Base-by-base conservation (phyloP, 139 green algal species). In the Chlamydomonas eustigma region DNA sequence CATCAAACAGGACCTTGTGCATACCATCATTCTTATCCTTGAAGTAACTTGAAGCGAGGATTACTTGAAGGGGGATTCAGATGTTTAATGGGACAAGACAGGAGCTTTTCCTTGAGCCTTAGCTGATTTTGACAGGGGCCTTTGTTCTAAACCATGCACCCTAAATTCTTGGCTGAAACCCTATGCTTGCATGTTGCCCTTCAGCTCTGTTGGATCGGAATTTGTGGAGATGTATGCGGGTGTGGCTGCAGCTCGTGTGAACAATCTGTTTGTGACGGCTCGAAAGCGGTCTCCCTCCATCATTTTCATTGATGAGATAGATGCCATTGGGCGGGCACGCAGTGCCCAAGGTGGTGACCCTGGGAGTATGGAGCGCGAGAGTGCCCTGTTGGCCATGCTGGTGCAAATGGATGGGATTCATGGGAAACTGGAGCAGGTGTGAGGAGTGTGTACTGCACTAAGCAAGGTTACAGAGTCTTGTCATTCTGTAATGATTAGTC, bases 301-400 rank as follows among this genome's bases (percentile, higher is more conserved):
- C 85, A 89, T 99, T 64, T 99, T 99, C 87, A 97, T 99, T 51
- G 95, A 99, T 80, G 95, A 99, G 81, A 76, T 80, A 18, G 75
- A 80, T 64, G 75, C 75, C n/a, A 80, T 80, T n/a, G 75, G 76
- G 24, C 64, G 78, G 8, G 78, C 78, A 51, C 74, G 83, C 35
- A 78, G 65, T 33, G 73, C 39, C 18, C 52, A 82, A 32, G 83
- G 73, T n/a, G 71, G 64, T 72, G 86, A 91, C 74, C 80, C 81
- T 0, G 86, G 86, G 5, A 79, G 51, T 44, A 83, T 84, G 81
- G 87, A 91, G 84, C 76, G 87, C 0, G 87, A 91, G 82, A 83
- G 78, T 18, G 87, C 84, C 32, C 84, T 91, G 76, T 69, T 91
- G 74, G 82, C 84, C 31, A 80, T 91, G 77, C 80, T 91, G 74